A percentile compares a stretch with the other conserved stretches of the same genome.
These are phyloP conservation scores for Pleurotus pulmonarius DNA, from an alignment of 768 basidiomycete genomes.

Conservation along the genomic window DNA sequence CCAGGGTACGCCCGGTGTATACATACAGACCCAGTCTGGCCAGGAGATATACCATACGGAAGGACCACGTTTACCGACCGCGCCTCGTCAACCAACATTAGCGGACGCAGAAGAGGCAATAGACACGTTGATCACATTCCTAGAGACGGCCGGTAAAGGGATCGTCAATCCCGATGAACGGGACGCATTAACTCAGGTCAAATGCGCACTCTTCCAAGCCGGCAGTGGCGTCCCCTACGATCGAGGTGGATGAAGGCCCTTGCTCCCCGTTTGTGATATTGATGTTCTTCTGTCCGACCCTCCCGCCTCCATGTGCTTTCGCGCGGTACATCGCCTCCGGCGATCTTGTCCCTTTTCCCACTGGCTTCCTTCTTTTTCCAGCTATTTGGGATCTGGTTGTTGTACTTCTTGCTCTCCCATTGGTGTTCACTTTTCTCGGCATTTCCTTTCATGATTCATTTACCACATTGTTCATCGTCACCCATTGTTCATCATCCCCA, in stretches of 20 bases:
- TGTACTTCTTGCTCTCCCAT: neutral
- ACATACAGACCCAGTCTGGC: slow-evolving; percentile 4
- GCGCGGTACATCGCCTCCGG: neutral
- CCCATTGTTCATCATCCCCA: too few relatives aligned
- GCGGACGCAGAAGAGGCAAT: slow-evolving; percentile 52
- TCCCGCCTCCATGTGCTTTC: neutral
- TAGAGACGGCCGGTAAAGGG: slow-evolving; percentile 33
- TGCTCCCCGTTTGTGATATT: neutral
- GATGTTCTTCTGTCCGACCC: neutral
- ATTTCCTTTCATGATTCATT: neutral
- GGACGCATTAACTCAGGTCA: slow-evolving; percentile 40
- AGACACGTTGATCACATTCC: slow-evolving; percentile 48
- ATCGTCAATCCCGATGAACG: slow-evolving; percentile 31
- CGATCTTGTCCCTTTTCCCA: neutral
- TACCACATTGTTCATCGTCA: neutral
- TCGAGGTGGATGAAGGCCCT: neutral
- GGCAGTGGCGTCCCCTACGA: slow-evolving; percentile 16
- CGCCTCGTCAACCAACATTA: slow-evolving; percentile 30
- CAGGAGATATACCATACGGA: slow-evolving; percentile 1
- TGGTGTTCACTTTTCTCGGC: neutral
- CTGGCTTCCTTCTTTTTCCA: neutral
- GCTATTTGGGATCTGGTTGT: neutral
- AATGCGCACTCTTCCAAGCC: slow-evolving; percentile 50
- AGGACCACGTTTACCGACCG: slow-evolving; percentile 17
- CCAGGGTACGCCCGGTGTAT: slow-evolving; percentile 6